Evolutionary conservation across 345 rosid genomes (phyloP).

Genomic region (Murraya paniculata): DNA sequence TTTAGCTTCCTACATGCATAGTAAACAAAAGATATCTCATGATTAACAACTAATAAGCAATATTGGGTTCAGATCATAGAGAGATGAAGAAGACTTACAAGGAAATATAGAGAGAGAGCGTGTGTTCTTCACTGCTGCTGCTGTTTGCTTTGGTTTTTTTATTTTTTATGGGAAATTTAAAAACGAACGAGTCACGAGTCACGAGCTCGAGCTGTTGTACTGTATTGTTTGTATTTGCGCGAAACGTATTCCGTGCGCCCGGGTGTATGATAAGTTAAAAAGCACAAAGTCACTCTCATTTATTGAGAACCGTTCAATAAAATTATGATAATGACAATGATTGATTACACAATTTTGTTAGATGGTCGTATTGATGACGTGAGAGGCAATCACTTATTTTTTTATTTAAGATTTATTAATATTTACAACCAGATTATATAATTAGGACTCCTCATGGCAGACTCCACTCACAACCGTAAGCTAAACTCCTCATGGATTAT

Average conservation of each 20-base stretch:
- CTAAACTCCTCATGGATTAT: too few relatives aligned
- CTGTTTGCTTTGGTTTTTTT: not conserved
- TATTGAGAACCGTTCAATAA: too few relatives aligned
- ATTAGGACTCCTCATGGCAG: too few relatives aligned
- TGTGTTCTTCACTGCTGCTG: not conserved
- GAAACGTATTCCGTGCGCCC: not conserved
- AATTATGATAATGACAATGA: too few relatives aligned
- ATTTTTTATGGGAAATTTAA: not conserved
- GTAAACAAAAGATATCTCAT: not conserved
- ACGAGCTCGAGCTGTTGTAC: not conserved
- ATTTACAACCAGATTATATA: too few relatives aligned
- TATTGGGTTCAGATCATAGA: not conserved
- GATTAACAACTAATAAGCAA: not conserved
- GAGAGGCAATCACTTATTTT: too few relatives aligned
- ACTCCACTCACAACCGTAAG: too few relatives aligned
- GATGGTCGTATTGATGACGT: too few relatives aligned
- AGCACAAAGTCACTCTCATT: too few relatives aligned
- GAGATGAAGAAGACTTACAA: not conserved
- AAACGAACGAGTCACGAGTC: not conserved
- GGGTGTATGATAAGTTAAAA: not conserved
- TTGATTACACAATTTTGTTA: too few relatives aligned
- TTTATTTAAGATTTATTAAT: too few relatives aligned
- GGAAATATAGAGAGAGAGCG: not conserved
- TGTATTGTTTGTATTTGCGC: not conserved
- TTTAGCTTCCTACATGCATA: not conserved